Base-by-base conservation (phyloP, 2,329 filamentous ascomycete genomes). In the Ampelomyces quisqualis region DNA sequence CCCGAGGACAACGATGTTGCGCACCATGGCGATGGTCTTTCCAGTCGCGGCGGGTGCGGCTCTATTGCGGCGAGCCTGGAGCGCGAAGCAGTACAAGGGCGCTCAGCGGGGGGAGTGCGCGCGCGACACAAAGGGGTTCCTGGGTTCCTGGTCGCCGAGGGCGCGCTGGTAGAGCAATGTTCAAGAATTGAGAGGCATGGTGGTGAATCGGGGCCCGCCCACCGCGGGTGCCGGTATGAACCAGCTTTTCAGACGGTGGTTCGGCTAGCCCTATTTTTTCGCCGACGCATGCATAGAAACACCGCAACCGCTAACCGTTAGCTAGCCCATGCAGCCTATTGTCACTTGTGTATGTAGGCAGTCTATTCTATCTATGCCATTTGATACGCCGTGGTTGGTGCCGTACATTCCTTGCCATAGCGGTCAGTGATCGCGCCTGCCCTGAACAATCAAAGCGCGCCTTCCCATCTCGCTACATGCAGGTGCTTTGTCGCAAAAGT, bases 1-100 rank as follows among this genome's bases (percentile, higher is more conserved):
- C 58, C 90, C 89, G 53, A 98, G 83, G 49, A 98, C 81, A 64
- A 95, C 88, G 54, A 98, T 89, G 70, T 95, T 95, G 70, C 90
- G 86, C 56, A 96, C 90, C 90, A 96, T 95, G 55, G 47, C 32
- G 33, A 18, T 28, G 27, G 32, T 40, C n/a, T n/a, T n/a, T n/a
- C n/a, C n/a, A 28, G 33, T 32, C 32, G 37, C 24, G 35, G 35
- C 22, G 22, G n/a, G 23, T 18, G 21, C 14, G 14, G 13, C 6
- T 4, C 6, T 20, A 28, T 40, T 28, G 15, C 29, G n/a, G 26
- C 30, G 31, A 24, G 24, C 32, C 28, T 38, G 33, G 30, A 34
- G 30, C 24, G 28, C n/a, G 29, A 22, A 38, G 28, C 38, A 31
- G 34, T 34, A 20, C 27, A 23, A 19, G 38, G 37, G 27, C 24